A percentile compares a stretch with the other conserved stretches of the same genome.
phyloP scores from a whole-genome alignment of 352 stramenopile species.

The Globisporangium mamillatum region DNA sequence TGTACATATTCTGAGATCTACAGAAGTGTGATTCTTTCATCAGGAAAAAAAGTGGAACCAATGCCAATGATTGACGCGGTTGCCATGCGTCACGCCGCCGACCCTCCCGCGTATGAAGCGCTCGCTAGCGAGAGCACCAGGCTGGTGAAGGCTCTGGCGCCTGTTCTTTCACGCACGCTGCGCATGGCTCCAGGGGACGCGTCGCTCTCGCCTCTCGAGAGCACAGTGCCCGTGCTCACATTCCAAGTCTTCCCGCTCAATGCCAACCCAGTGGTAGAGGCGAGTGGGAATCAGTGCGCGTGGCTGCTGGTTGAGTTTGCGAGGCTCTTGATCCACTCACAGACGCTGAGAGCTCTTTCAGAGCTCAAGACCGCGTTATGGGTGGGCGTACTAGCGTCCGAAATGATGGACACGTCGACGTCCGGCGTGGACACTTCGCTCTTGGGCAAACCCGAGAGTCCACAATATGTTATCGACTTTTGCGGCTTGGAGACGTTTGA shows the following conservation, averaged over 20 bases:
- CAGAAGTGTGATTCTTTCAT: not conserved
- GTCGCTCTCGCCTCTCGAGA: constrained; percentile 1
- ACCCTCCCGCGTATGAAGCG: not conserved
- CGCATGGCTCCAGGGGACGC: constrained; percentile 3
- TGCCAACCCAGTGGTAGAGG: not conserved
- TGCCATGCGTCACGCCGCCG: not conserved
- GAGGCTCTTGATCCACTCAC: not conserved
- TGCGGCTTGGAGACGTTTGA: not conserved
- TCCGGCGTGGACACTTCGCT: not conserved
- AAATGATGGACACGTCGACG: constrained; percentile 10
- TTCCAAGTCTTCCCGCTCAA: constrained; percentile 5
- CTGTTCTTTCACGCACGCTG: constrained; percentile 1
- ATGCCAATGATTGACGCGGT: not conserved
- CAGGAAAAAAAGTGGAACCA: not conserved
- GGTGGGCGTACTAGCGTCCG: not conserved
- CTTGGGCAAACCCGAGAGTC: not conserved
- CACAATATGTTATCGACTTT: constrained; percentile 9
- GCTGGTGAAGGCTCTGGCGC: not conserved
- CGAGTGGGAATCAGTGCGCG: not conserved
- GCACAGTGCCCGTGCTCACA: not conserved
- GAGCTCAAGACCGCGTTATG: not conserved
- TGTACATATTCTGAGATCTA: not conserved
- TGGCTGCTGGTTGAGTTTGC: not conserved
- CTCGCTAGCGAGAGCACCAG: not conserved
- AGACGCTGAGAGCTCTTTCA: not conserved